Evolutionary conservation across 2,329 filamentous ascomycete species (phyloP), one percentile per base, ranked within the genome.

Genomic region (Sclerotinia sclerotiorum): DNA sequence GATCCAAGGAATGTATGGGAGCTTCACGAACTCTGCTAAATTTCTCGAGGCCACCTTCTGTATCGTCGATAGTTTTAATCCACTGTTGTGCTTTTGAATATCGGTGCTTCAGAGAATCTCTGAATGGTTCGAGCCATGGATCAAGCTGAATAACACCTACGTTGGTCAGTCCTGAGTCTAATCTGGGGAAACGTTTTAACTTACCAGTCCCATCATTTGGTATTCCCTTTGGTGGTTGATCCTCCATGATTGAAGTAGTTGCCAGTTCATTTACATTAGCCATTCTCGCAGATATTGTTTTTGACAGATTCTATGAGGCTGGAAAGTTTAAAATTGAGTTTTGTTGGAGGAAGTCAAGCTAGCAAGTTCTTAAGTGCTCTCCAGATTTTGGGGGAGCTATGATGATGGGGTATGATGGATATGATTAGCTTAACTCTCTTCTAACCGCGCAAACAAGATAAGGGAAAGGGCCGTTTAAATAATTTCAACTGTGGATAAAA

Each of bases 1-100:
- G 24, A 17, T 27, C 35, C 13, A 15, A 55, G 54, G 52, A 56
- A 48, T 39, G 44, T 58, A 46, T 19, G 46, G 67, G 60, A 52
- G 58, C 44, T 67, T 27, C 29, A 78, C 84, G 70, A 79, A 92
- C 93, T 81, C 86, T 91, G 75, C 91, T 94, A 81, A 98, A 99
- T 79, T 94, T 93, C 70, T 97, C 92, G 55, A 99, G 78, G 21
- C 95, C 93, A 62, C 95, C 95, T 79, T 99, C 95, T 1, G 86
- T 87, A 48, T 92, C 85, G 71, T 97, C 83, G 77, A 99, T 92
- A 39, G 82, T 89, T 78, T 91, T 88, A 76, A 97, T 91, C 95
- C 94, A 98, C 69, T 91, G 83, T 75, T 96, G 89, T 15, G 94
- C 88, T 77, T 91, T 92, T 69, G 85, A 81, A 80, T 90, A 97